Base-by-base conservation (phyloP, 208 protist species). In the Angomonas ambiguus region DNA sequence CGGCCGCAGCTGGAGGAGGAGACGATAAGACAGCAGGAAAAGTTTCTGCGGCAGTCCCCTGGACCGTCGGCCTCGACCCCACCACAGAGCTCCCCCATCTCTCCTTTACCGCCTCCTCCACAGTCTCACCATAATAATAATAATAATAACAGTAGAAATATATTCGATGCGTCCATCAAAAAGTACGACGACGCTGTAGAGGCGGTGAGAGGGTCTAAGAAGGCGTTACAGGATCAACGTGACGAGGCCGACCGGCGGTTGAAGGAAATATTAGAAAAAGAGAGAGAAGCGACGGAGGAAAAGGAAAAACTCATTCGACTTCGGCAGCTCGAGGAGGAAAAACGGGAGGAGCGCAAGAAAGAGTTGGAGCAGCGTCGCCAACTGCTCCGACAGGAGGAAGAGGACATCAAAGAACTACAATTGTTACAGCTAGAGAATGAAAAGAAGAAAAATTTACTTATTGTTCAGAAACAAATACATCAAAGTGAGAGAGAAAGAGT, bases 351-450 rank as follows among this genome's bases (percentile, higher is more conserved):
- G 71, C 24, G 57, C 59, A 78, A 73, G 6, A 60, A 64, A 2
- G 75, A 89, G 30, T 70, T 91, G 13, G 76, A 65, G 4, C 74
- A 77, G 24, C 81, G 87, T 6, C 69, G 82, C 0, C 80, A 82
- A 51, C 71, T 87, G 56, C 71, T 91, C 13, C 65, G 71, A 0
- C 67, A 64, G 2, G 84, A 91, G 69, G 74, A 84, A 57, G 80
- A 83, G 28, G 73, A 76, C 4, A 62, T 73, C 10, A 81, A 84
- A 2, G 71, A 53, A 3, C 57, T 91, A 13, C 76, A 76, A 18
- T 51, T 81, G 38, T 73, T 79, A 22, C 80, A 77, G 42, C 72
- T 88, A 0, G 87, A 90, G 18, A 86, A 88, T 27, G 87, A 91
- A 68, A 79, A 79, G 61, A 79, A 77, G 35, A 80, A 78, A 59